phyloP scores from a whole-genome alignment of 1,284 basidiomycete species.

The Boletus austroedulis region DNA sequence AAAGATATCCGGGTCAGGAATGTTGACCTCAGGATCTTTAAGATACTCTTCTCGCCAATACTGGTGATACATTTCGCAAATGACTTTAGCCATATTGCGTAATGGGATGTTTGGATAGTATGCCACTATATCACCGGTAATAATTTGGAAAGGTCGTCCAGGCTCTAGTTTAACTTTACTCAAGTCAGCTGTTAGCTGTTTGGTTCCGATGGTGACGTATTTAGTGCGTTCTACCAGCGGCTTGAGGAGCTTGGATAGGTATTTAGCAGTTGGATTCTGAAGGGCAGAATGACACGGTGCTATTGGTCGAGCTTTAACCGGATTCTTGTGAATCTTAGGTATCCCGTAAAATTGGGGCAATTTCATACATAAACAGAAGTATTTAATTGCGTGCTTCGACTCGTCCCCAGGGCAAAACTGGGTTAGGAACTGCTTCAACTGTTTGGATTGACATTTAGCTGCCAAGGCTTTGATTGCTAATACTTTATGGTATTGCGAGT shows the following conservation, averaged over 20 bases:
- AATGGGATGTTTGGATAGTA: neutral
- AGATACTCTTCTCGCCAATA: too few species aligned
- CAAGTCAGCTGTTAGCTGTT: neutral
- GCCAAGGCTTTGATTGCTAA: neutral
- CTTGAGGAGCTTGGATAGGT: neutral
- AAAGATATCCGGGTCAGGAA: too few species aligned
- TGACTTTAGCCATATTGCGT: neutral
- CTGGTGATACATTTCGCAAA: too few species aligned
- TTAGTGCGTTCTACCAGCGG: neutral
- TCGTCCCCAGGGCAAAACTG: neutral
- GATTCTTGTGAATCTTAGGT: neutral
- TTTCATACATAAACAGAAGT: neutral
- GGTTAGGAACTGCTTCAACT: neutral
- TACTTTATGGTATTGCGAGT: neutral
- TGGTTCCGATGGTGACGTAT: neutral
- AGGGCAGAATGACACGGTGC: neutral
- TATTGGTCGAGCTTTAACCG: neutral
- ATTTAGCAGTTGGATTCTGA: neutral
- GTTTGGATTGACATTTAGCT: neutral
- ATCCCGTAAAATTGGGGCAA: neutral
- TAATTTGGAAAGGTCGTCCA: neutral
- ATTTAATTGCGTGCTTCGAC: fast-evolving
- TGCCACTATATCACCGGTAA: neutral
- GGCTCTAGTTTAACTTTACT: neutral
- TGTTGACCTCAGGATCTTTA: too few species aligned